phyloP scores from a whole-genome alignment of 2,329 filamentous ascomycete genomes.

The Xylariales sp. region DNA sequence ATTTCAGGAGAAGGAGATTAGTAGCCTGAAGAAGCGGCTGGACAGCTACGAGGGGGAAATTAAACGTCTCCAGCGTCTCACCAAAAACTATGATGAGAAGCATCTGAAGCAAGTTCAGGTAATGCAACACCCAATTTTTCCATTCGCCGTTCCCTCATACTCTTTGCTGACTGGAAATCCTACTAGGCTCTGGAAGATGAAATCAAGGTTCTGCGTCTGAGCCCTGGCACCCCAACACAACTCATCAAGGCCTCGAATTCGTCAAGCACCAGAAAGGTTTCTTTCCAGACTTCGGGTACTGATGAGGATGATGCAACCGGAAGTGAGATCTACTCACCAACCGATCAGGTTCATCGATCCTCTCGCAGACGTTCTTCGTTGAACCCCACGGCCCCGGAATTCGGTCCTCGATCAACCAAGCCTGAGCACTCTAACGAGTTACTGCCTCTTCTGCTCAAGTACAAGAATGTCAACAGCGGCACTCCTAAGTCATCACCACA shows the following conservation, averaged over 20 bases:
- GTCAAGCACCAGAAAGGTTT: neutral
- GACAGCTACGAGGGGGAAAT: slow-evolving; percentile 10
- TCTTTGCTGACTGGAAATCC: slow-evolving; percentile 5
- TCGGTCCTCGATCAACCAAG: neutral
- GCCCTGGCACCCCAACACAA: slow-evolving; percentile 10
- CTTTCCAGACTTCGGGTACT: neutral
- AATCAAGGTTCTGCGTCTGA: slow-evolving; percentile 13
- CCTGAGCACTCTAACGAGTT: slow-evolving; percentile 5
- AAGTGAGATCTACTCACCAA: neutral
- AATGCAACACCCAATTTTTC: slow-evolving; percentile 5
- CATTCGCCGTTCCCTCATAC: neutral
- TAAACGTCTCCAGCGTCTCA: slow-evolving; percentile 14
- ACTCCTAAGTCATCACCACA: neutral
- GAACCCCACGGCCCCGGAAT: slow-evolving; percentile 1
- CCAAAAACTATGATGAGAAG: slow-evolving; percentile 18
- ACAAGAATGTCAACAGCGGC: slow-evolving; percentile 1
- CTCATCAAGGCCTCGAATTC: slow-evolving; percentile 7
- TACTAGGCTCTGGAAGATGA: slow-evolving; percentile 16
- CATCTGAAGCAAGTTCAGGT: slow-evolving; percentile 19
- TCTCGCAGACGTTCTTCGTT: neutral
- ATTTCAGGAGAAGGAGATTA: slow-evolving; percentile 3
- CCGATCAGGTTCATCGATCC: neutral
- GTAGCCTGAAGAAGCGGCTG: slow-evolving; percentile 11
- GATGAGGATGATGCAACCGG: neutral
- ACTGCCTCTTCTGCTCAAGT: slow-evolving; percentile 7